These are phyloP conservation scores for Talaromyces albobiverticillius DNA, from an alignment of 2,329 filamentous ascomycete species.

Conservation along the genomic window DNA sequence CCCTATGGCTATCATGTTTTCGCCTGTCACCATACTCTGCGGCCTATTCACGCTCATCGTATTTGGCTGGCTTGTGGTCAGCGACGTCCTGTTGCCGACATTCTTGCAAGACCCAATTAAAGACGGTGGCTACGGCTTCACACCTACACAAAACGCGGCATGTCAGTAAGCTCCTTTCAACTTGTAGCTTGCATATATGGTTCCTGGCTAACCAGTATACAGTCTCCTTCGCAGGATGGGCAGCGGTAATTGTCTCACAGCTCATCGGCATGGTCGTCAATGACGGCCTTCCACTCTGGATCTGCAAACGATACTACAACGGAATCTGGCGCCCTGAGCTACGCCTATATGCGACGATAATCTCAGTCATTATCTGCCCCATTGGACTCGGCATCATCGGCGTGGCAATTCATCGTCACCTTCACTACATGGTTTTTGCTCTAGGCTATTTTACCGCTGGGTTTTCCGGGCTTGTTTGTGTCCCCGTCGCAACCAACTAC, in stretches of 20 bases:
- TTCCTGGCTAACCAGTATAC: not conserved
- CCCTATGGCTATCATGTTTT: slow-evolving; percentile 28
- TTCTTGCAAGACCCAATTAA: slow-evolving; percentile 38
- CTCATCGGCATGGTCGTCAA: slow-evolving; percentile 37
- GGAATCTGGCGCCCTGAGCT: slow-evolving; percentile 35
- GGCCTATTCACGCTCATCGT: slow-evolving; percentile 36
- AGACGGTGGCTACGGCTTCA: slow-evolving; percentile 44
- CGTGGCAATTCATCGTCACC: slow-evolving; percentile 38
- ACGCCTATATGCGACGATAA: slow-evolving; percentile 29
- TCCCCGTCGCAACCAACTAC: slow-evolving; percentile 29
- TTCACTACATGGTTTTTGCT: slow-evolving; percentile 40
- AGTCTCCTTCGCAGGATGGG: slow-evolving; percentile 41
- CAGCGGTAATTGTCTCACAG: slow-evolving; percentile 36
- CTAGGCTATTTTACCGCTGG: slow-evolving; percentile 41
- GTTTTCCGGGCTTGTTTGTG: slow-evolving; percentile 33
- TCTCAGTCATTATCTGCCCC: slow-evolving; percentile 28
- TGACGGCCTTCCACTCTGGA: slow-evolving; percentile 38
- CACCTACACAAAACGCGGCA: slow-evolving; percentile 37
- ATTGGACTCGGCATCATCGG: slow-evolving; percentile 38
- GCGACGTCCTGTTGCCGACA: slow-evolving; percentile 34
- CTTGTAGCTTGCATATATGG: not conserved
- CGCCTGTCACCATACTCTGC: slow-evolving; percentile 38
- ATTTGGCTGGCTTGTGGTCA: slow-evolving; percentile 35
- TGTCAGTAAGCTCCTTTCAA: slow-evolving; percentile 16
- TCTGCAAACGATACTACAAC: slow-evolving; percentile 24